Evolutionary conservation across 176 grass and related monocot species (phyloP).

Genomic region (Miscanthus lutarioriparius): DNA sequence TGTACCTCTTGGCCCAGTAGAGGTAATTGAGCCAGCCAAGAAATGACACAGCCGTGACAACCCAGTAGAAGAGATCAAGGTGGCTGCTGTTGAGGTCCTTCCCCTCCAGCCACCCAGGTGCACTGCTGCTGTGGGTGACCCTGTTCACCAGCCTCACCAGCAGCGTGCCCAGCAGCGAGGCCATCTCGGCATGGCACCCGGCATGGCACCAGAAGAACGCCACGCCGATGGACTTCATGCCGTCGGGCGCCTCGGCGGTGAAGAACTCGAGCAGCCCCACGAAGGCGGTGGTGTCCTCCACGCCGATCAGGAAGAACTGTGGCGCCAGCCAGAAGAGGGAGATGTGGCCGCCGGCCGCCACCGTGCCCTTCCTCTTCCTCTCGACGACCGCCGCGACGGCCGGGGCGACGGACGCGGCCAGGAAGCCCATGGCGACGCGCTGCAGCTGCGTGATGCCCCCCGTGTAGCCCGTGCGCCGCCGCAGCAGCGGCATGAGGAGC

Average conservation of each 20-base stretch:
- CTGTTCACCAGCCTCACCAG: constrained; percentile 46
- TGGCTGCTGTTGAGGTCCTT: constrained; percentile 45
- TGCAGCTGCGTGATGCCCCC: constrained; percentile 49
- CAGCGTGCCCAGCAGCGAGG: constrained; percentile 45
- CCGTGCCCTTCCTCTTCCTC: constrained; percentile 25
- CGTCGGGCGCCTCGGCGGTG: constrained; percentile 40
- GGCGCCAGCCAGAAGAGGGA: constrained; percentile 53
- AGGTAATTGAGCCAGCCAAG: constrained; percentile 51
- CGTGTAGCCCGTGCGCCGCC: constrained; percentile 35
- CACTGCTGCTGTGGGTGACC: constrained; percentile 1
- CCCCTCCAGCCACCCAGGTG: constrained; percentile 56
- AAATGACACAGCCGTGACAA: constrained; percentile 40
- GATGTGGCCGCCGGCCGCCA: constrained; percentile 24
- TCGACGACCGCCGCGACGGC: constrained; percentile 42
- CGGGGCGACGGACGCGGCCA: not conserved
- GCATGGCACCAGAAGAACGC: constrained; percentile 56
- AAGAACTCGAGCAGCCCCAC: constrained; percentile 72
- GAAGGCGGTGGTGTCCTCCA: constrained; percentile 54
- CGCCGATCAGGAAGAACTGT: constrained; percentile 53
- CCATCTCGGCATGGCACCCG: constrained; percentile 36
- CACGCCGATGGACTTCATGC: constrained; percentile 59
- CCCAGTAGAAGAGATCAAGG: constrained; percentile 71
- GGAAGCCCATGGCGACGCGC: constrained; percentile 41
- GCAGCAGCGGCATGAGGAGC: constrained; percentile 32
- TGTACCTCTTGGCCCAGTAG: constrained; percentile 57